These are phyloP conservation scores for Hirschfeldia incana DNA, from an alignment of 345 rosid species.

Conservation along the genomic window DNA sequence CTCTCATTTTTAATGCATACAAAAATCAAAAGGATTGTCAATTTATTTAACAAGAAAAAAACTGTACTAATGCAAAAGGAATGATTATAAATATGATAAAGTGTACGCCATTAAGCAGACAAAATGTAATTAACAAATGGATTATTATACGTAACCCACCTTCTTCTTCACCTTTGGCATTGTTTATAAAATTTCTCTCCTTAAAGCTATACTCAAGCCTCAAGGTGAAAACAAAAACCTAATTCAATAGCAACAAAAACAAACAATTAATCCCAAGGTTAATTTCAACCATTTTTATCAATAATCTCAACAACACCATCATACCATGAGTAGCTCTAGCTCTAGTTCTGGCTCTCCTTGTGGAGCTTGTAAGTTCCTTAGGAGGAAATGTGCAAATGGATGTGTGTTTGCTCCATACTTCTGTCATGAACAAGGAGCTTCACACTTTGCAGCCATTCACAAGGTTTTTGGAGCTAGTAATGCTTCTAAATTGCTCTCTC, in stretches of 20 bases:
- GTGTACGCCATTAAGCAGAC: constrained; percentile 83
- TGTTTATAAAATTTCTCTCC: constrained; percentile 63
- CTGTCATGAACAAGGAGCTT: constrained; percentile 90
- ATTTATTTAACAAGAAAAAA: constrained; percentile 26
- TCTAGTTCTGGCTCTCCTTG: constrained; percentile 76
- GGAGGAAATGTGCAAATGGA: constrained; percentile 87
- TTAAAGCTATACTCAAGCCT: constrained; percentile 43
- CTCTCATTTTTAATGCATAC: constrained; percentile 8
- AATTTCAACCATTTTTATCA: neutral
- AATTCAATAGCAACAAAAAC: constrained; percentile 19
- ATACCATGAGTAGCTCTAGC: constrained; percentile 43
- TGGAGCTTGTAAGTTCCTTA: constrained; percentile 96
- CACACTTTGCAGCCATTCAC: constrained; percentile 90
- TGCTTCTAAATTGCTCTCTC: constrained; percentile 79
- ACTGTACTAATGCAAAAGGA: constrained; percentile 34
- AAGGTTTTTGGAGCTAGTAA: constrained; percentile 98
- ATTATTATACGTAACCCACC: constrained; percentile 60
- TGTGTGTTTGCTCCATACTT: constrained; percentile 98
- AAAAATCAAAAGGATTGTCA: constrained; percentile 31
- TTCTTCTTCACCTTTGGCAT: constrained; percentile 51
- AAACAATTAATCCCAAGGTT: constrained; percentile 4
- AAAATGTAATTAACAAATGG: constrained; percentile 48
- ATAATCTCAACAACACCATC: constrained; percentile 8
- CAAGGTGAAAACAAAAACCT: constrained; percentile 38
- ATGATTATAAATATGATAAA: constrained; percentile 46